These are phyloP conservation scores for Cryomyces minteri DNA, from an alignment of 495 filamentous ascomycete genomes.

Conservation along the genomic window DNA sequence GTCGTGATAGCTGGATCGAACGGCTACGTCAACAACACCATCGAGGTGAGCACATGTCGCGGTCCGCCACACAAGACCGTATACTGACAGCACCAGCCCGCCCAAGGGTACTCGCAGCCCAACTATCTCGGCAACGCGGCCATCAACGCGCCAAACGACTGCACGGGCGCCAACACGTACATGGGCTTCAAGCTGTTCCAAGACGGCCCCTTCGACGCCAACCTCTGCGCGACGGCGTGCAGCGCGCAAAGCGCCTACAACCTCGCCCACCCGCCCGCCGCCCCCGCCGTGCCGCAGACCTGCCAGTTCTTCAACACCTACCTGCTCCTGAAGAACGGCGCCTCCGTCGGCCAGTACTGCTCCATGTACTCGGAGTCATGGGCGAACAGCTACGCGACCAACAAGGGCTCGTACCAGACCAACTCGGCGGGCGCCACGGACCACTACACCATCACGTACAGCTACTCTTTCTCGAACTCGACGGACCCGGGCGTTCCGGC, in stretches of 20 bases:
- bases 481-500: no score
- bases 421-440: not conserved
- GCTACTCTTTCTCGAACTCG: not conserved
- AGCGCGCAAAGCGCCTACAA: not conserved
- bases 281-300: no score
- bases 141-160: constrained; percentile 1
- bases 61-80: not conserved
- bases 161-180: not conserved
- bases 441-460: constrained; percentile 2
- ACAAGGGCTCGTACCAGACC: constrained; percentile 3
- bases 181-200: not conserved
- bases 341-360: constrained; percentile 13
- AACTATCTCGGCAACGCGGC: not conserved
- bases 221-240: not conserved
- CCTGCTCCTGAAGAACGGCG: constrained; percentile 23
- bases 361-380: constrained; percentile 13
- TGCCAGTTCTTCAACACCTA: constrained; percentile 29
- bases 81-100: not conserved
- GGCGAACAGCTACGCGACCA: constrained; percentile 11
- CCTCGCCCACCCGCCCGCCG: not conserved
- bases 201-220: not conserved
- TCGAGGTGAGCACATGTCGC: not conserved
- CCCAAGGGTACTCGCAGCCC: not conserved
- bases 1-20: constrained; percentile 9
- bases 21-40: not conserved